These are phyloP conservation scores for Arthrobotrys musiformis DNA, from an alignment of 2,329 filamentous ascomycete species.

Conservation along the genomic window DNA sequence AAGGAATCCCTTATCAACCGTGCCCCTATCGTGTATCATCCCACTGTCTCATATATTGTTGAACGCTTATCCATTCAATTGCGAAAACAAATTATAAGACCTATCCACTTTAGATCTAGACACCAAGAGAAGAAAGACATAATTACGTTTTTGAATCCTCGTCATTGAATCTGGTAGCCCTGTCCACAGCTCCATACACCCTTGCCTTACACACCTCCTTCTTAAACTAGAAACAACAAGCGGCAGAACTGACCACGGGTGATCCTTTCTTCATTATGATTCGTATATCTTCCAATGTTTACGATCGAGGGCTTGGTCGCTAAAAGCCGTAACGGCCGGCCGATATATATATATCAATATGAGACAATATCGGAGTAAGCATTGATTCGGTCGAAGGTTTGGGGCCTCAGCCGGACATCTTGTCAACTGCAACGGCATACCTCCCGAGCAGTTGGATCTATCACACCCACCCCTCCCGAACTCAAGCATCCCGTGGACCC, in stretches of 20 bases:
- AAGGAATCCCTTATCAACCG: slow-evolving; percentile 49
- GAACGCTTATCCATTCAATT: slow-evolving; percentile 52
- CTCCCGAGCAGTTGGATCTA: not conserved
- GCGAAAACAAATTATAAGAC: slow-evolving; percentile 26
- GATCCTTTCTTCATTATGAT: slow-evolving; percentile 36
- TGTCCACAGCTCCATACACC: slow-evolving; percentile 23
- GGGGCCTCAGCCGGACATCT: slow-evolving; percentile 8
- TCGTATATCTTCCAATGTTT: slow-evolving; percentile 31
- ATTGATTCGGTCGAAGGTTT: slow-evolving; percentile 22
- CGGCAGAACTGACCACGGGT: slow-evolving; percentile 51
- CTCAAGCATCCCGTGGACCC: not conserved
- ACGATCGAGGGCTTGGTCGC: slow-evolving; percentile 27
- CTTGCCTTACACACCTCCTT: slow-evolving; percentile 50
- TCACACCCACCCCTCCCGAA: not conserved
- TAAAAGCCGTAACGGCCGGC: slow-evolving; percentile 35
- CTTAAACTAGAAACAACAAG: slow-evolving; percentile 55
- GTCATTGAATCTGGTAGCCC: slow-evolving; percentile 19
- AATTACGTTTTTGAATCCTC: slow-evolving; percentile 52
- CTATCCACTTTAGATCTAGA: slow-evolving; percentile 43
- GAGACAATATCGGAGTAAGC: slow-evolving; percentile 40
- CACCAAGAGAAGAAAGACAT: slow-evolving; percentile 38
- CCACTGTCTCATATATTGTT: slow-evolving; percentile 54
- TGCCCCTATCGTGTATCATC: slow-evolving; percentile 54
- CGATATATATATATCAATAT: too few relatives aligned
- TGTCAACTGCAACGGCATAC: slow-evolving; percentile 9